Percentiles rank a stretch among this genome's conserved stretches.
Evolutionary conservation across 1,139 yeast species (phyloP).

Genomic region (Taphrina deformans): DNA sequence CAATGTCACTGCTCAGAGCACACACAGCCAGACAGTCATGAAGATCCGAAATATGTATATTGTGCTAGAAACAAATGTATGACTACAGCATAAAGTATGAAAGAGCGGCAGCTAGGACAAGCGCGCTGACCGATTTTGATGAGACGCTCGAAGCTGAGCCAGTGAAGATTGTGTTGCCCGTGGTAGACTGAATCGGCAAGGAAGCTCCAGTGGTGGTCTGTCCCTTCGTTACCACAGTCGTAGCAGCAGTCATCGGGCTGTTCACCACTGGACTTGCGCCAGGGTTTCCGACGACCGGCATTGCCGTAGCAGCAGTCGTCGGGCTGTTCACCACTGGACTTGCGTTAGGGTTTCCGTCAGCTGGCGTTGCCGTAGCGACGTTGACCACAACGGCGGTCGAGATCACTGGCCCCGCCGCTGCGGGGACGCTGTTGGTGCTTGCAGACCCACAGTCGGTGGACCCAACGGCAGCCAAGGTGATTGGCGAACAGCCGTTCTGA

Average conservation of each 20-base stretch:
- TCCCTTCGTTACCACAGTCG: neutral
- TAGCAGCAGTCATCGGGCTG: neutral
- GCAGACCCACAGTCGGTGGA: neutral
- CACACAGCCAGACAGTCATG: too few relatives aligned
- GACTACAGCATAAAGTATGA: neutral
- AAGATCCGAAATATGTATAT: neutral
- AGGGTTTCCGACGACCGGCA: neutral
- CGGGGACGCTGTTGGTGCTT: neutral
- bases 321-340: neutral
- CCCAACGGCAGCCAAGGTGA: neutral
- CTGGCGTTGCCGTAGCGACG: neutral
- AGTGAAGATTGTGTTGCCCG: neutral
- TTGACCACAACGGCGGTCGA: neutral
- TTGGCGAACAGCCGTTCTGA: constrained; percentile 11
- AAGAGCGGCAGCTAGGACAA: neutral
- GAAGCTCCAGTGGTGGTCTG: neutral
- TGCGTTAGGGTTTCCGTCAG: neutral
- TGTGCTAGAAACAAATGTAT: neutral
- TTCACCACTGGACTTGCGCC: neutral
- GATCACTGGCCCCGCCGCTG: neutral
- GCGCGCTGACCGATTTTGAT: neutral
- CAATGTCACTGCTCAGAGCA: too few relatives aligned
- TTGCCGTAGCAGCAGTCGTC: neutral
- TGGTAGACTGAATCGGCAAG: neutral
- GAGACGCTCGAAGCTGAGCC: constrained; percentile 3